Evolutionary conservation across 768 basidiomycete species (phyloP), one percentile per base, ranked within the genome.

Genomic region (Phanerochaete sordida): DNA sequence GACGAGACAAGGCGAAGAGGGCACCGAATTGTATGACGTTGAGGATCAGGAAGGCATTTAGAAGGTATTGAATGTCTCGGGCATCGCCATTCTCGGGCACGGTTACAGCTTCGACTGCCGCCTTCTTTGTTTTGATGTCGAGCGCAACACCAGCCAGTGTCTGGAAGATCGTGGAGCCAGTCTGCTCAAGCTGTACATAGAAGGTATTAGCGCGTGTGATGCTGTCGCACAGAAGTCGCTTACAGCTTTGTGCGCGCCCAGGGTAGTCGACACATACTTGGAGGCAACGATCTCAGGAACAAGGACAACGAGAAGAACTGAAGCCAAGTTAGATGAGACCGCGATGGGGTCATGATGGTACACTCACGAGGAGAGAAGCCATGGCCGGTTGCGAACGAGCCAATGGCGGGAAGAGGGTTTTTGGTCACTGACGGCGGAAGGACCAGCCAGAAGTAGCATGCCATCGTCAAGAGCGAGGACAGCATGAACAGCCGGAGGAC

Each of bases 221-320:
- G 50, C 31, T 15, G 23, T 16, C 13, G 50, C 11, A n/a, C 19
- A 33, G 50, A 9, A 28, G 21, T 12, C 23, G 51, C 86, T 62
- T 73, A 90, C 90, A 68, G 85, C 84, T 70, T 92, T 91, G 68
- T 92, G 89, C 7, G 85, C 84, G 1, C 89, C 90, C 0, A 92
- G 76, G 4, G 88, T 88, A 1, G 91, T 91, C 1, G 88, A 87
- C 47, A 92, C 84, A 69, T 87, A 91, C 69, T 87, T 87, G 21
- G 80, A 64, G 7, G 84, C 81, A 0, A 92, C 88, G 28, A 92
- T 81, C 54, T 79, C 81, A 0, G 90, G 89, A 0, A 91, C 90
- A 33, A 92, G 76, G 16, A 92, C 78, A 8, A 88, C 90, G 12
- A 91, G 77, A 11, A 92, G 73, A 28, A 91, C 90, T 90, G 63